These are phyloP conservation scores for Erysiphe pulchra DNA, from an alignment of 2,329 filamentous ascomycete species.

Conservation along the genomic window DNA sequence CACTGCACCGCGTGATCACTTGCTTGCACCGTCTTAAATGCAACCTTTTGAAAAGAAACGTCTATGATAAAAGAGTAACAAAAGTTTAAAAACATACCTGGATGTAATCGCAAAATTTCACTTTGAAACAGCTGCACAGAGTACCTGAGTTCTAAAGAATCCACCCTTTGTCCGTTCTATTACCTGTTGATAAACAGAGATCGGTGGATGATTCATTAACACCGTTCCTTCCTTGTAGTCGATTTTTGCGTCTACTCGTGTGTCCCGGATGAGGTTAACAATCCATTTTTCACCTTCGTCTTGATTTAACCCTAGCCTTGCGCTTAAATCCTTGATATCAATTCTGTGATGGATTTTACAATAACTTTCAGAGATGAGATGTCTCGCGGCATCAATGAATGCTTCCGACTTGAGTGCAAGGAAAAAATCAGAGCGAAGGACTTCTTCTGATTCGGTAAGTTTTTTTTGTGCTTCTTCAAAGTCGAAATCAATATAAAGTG, in stretches of 20 bases:
- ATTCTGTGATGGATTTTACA: conserved; percentile 99
- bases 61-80: too few relatives aligned
- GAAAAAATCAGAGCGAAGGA: conserved; percentile 90
- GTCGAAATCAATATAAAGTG: conserved; percentile 85
- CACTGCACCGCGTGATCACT: too few relatives aligned
- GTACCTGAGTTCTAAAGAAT: conserved; percentile 93
- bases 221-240: conserved; percentile 98
- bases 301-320: conserved; percentile 68
- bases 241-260: conserved; percentile 92
- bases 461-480: conserved; percentile 90
- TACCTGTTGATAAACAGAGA: conserved; percentile 96
- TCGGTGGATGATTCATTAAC: conserved; percentile 96
- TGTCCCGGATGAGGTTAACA: conserved; percentile 95
- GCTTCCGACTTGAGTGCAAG: conserved; percentile 57
- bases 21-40: too few relatives aligned
- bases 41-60: too few relatives aligned
- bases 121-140: conserved; percentile 26
- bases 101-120: conserved; percentile 3
- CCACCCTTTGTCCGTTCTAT: conserved; percentile 98
- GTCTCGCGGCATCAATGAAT: conserved; percentile 82
- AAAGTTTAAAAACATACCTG: too few relatives aligned
- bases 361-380: conserved; percentile 95
- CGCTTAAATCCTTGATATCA: conserved; percentile 89
- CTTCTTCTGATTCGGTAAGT: conserved; percentile 66
- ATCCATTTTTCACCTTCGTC: conserved; percentile 99